Percentiles rank a stretch among this genome's conserved stretches.
Evolutionary conservation across 768 basidiomycete genomes (phyloP).

Genomic region (Kwoniella newhampshirensis): DNA sequence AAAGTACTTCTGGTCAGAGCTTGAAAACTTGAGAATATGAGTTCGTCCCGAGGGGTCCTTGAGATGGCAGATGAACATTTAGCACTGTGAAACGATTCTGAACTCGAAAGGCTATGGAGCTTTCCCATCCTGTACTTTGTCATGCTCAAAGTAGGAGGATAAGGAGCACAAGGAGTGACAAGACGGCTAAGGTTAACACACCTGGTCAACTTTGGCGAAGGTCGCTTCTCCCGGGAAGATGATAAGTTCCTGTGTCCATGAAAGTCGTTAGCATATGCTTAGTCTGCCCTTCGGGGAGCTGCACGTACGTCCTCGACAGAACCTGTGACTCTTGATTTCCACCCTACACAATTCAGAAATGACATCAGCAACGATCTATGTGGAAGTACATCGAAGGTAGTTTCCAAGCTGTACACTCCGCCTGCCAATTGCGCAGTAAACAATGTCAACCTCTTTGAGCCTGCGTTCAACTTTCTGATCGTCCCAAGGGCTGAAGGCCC

Average conservation of each 20-base stretch:
- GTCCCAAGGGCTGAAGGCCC: no score
- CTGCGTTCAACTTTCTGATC: no score
- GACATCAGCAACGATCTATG: no score
- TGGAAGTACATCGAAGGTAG: neutral
- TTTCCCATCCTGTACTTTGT: neutral
- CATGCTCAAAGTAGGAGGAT: no score
- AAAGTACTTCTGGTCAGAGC: conserved; percentile 84
- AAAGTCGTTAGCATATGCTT: neutral
- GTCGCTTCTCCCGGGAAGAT: conserved; percentile 82
- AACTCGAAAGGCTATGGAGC: no score
- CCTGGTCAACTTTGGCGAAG: conserved; percentile 71
- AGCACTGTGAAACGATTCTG: no score
- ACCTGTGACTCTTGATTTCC: conserved; percentile 37
- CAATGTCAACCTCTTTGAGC: neutral
- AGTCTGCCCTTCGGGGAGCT: neutral
- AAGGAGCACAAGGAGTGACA: neutral
- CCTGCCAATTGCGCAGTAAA: conserved; percentile 65
- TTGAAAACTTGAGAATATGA: conserved; percentile 87
- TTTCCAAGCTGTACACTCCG: no score
- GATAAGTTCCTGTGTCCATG: conserved; percentile 69
- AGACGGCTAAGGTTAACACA: conserved; percentile 8
- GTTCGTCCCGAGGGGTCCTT: conserved; percentile 64
- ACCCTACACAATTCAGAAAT: no score
- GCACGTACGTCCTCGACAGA: conserved; percentile 41
- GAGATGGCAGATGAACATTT: no score